Evolutionary conservation across 169 alveolate species (phyloP).

Genomic region (Plasmodium reichenowi): DNA sequence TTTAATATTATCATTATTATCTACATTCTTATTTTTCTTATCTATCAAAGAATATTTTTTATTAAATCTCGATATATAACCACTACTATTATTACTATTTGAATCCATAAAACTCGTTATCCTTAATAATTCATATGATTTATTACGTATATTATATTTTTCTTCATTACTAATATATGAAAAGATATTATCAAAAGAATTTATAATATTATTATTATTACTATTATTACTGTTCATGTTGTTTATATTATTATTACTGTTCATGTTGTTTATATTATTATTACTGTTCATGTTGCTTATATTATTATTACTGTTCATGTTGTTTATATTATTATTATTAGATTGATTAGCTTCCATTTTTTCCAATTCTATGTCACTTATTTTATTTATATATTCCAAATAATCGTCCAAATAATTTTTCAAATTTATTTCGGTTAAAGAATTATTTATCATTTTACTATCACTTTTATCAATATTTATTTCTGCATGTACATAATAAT

Average conservation of each 20-base stretch:
- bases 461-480: background rate
- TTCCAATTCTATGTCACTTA: constrained; percentile 14
- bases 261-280: background rate
- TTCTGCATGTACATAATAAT: constrained; percentile 15
- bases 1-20: no score
- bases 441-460: background rate
- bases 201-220: no score
- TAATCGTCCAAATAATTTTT: constrained; percentile 54
- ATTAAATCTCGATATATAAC: no score
- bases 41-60: no score
- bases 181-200: no score
- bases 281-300: background rate
- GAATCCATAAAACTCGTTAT: no score
- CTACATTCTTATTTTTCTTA: no score
- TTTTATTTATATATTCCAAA: constrained; percentile 6
- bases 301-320: background rate
- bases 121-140: no score
- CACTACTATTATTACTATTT: no score
- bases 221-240: background rate
- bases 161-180: no score
- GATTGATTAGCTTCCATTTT: constrained; percentile 2
- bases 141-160: no score
- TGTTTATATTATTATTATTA: background rate
- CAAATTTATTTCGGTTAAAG: constrained; percentile 41
- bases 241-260: background rate